phyloP scores from a whole-genome alignment of 2,329 filamentous ascomycete genomes.

The Neofusicoccum ribis region DNA sequence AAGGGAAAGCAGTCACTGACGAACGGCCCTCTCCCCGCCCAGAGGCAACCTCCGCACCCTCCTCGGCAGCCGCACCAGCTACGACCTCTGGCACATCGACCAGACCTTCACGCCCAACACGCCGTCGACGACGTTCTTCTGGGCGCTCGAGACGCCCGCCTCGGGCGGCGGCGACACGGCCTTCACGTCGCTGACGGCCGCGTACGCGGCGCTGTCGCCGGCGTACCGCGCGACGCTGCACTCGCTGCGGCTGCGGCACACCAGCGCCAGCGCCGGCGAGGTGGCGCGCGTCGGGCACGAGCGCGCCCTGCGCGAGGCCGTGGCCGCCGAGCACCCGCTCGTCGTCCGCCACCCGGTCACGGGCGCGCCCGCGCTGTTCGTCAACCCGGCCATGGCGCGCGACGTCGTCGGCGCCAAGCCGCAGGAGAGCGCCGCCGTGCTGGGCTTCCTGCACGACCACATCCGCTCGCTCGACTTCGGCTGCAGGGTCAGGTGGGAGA shows the following conservation, averaged over 20 bases:
- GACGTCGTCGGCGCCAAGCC: neutral
- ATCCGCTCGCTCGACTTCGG: neutral
- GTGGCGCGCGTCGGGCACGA: slow-evolving; percentile 1
- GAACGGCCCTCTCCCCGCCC: neutral
- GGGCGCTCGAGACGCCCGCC: neutral
- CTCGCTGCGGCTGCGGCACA: slow-evolving; percentile 2
- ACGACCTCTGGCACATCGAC: slow-evolving; percentile 17
- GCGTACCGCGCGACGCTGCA: slow-evolving; percentile 19
- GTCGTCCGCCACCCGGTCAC: neutral
- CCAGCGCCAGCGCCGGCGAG: slow-evolving; percentile 2
- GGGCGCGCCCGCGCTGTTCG: neutral
- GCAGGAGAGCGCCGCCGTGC: neutral
- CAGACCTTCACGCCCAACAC: slow-evolving; percentile 10
- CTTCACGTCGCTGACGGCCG: slow-evolving; percentile 3
- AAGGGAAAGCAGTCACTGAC: neutral
- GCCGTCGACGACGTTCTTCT: neutral
- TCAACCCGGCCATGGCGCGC: slow-evolving; percentile 1
- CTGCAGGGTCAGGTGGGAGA: slow-evolving; percentile 6
- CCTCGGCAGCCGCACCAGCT: slow-evolving; percentile 1
- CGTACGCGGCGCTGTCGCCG: slow-evolving; percentile 19
- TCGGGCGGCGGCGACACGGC: slow-evolving; percentile 1
- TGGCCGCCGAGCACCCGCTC: neutral
- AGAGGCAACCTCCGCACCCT: slow-evolving; percentile 13
- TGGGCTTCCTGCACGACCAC: neutral
- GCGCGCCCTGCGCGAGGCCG: neutral